Percentiles rank a stretch among this genome's conserved stretches.
Conservation (phyloP, 2,329 filamentous ascomycete genomes). For the Magnaporthiopsis incrustans region DNA sequence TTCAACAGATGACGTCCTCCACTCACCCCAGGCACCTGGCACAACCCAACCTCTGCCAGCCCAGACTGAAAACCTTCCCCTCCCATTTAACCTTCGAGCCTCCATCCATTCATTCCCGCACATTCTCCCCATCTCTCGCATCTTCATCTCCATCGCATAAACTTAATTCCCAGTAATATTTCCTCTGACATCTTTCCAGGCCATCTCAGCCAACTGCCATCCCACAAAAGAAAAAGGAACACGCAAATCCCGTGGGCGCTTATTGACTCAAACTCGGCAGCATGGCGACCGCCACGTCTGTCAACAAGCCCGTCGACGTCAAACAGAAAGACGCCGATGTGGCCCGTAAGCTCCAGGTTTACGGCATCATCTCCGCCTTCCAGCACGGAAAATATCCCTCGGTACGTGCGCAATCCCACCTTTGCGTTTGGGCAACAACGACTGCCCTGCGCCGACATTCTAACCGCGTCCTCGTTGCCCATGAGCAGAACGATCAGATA, state of each 20-base stretch:
- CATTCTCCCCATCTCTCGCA: neutral
- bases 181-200: neutral
- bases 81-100: neutral
- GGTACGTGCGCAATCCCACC: slow-evolving; percentile 38
- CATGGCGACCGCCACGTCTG: slow-evolving; percentile 19
- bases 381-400: slow-evolving; percentile 85
- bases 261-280: neutral
- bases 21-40: neutral
- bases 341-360: slow-evolving; percentile 89
- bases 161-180: neutral
- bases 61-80: neutral
- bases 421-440: neutral
- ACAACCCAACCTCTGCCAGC: neutral
- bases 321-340: slow-evolving; percentile 79
- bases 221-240: too few relatives aligned
- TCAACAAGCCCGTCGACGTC: slow-evolving; percentile 67
- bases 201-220: too few relatives aligned
- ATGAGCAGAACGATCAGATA: slow-evolving; percentile 72
- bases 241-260: neutral
- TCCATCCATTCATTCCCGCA: neutral
- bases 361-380: slow-evolving; percentile 83
- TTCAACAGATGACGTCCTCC: neutral
- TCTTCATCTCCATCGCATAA: neutral
- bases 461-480: neutral
- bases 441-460: neutral